These are phyloP conservation scores for Linnemannia exigua DNA, from an alignment of 192 early-diverging fungal species.

Conservation along the genomic window DNA sequence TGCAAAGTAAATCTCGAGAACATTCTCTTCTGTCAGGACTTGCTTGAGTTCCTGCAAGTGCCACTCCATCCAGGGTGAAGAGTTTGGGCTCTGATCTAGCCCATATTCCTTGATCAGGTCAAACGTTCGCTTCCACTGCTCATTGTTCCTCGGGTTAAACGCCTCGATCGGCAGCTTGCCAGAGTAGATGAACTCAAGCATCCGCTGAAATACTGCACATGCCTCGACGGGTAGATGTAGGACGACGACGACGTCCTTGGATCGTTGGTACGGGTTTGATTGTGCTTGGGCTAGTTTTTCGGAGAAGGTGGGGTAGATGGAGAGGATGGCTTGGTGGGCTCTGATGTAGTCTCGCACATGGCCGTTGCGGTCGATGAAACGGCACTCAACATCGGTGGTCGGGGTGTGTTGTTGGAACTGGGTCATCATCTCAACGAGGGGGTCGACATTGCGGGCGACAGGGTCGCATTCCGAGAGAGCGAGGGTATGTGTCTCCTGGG, in stretches of 20 bases:
- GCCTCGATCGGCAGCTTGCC: slow-evolving; percentile 18
- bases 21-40: slow-evolving; percentile 30
- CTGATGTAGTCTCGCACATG: slow-evolving; percentile 11
- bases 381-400: slow-evolving; percentile 33
- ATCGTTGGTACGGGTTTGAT: slow-evolving; percentile 24
- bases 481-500: slow-evolving; percentile 25
- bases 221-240: slow-evolving; percentile 7
- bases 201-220: slow-evolving; percentile 15
- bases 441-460: slow-evolving; percentile 34
- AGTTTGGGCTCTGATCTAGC: slow-evolving; percentile 5
- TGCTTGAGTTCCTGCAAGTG: slow-evolving; percentile 15
- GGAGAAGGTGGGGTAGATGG: slow-evolving; percentile 44
- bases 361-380: slow-evolving; percentile 17
- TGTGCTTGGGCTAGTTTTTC: slow-evolving; percentile 24
- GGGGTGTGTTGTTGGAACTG: slow-evolving; percentile 21
- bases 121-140: slow-evolving; percentile 26
- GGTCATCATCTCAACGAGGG: slow-evolving; percentile 48
- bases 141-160: neutral
- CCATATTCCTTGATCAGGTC: slow-evolving; percentile 27
- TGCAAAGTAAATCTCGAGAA: slow-evolving; percentile 40
- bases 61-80: slow-evolving; percentile 32
- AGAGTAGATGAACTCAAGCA: slow-evolving; percentile 45
- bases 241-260: neutral
- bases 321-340: slow-evolving; percentile 44
- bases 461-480: slow-evolving; percentile 31